Conservation (phyloP, 352 stramenopile genomes). For the Saprolegnia parasitica region DNA sequence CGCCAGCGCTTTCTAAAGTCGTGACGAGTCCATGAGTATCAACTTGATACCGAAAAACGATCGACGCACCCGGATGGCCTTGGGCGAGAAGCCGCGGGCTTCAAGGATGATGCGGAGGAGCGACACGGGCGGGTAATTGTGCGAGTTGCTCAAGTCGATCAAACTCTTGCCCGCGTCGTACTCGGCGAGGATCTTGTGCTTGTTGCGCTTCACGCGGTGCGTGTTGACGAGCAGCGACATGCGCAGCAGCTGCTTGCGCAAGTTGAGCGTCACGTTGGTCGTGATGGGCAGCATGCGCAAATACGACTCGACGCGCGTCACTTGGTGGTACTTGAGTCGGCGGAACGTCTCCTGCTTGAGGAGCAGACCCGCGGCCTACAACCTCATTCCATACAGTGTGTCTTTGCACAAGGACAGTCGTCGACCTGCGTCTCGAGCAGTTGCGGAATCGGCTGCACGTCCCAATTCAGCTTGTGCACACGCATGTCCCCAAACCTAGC, state of each 20-base stretch:
- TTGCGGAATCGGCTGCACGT: slow-evolving; percentile 69
- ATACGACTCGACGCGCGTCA: slow-evolving; percentile 75
- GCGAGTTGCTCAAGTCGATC: slow-evolving; percentile 62
- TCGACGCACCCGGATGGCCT: slow-evolving; percentile 48
- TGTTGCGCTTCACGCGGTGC: slow-evolving; percentile 65
- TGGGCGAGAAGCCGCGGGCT: slow-evolving; percentile 53
- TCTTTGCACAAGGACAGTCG: neutral
- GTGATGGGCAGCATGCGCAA: slow-evolving; percentile 83
- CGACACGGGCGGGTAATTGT: slow-evolving; percentile 82
- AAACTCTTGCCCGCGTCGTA: slow-evolving; percentile 70
- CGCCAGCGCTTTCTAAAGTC: slow-evolving; percentile 45
- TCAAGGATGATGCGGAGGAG: slow-evolving; percentile 78
- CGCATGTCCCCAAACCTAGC: slow-evolving; percentile 13
- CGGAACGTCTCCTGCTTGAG: slow-evolving; percentile 78
- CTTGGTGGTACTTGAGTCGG: slow-evolving; percentile 72
- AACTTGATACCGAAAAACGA: neutral
- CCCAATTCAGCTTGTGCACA: slow-evolving; percentile 50
- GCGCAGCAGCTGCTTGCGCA: slow-evolving; percentile 78
- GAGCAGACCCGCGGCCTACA: slow-evolving; percentile 53
- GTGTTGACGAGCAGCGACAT: slow-evolving; percentile 85
- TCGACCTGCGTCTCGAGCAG: slow-evolving; percentile 65
- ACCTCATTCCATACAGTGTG: neutral
- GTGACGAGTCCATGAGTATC: slow-evolving; percentile 28
- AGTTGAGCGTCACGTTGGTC: slow-evolving; percentile 82
- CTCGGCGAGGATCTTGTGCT: slow-evolving; percentile 52